Conservation (phyloP, 2,329 filamentous ascomycete genomes). For the Plenodomus biglobosus region DNA sequence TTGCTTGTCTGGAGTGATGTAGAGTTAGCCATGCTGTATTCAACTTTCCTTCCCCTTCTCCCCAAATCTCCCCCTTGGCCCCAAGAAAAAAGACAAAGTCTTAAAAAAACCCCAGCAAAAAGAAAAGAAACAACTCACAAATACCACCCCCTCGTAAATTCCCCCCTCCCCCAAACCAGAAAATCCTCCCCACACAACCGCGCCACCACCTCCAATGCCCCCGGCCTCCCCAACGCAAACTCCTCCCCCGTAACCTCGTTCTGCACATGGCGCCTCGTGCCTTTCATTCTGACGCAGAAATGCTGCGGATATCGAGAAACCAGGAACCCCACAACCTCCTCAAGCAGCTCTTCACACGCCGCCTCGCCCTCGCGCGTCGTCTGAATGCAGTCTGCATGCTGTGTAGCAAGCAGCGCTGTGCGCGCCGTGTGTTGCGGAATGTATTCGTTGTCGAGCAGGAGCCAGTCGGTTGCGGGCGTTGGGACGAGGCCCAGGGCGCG, state of each 20-base stretch:
- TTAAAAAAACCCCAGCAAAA: too few relatives aligned
- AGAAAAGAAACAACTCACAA: slow-evolving; percentile 38
- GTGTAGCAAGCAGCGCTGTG: slow-evolving; percentile 43
- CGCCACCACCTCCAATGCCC: slow-evolving; percentile 55
- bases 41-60: not conserved
- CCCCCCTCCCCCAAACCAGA: slow-evolving; percentile 50
- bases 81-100: too few relatives aligned
- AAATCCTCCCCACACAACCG: slow-evolving; percentile 57
- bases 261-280: slow-evolving; percentile 24
- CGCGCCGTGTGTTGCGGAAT: slow-evolving; percentile 49
- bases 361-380: slow-evolving; percentile 48
- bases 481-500: slow-evolving; percentile 49
- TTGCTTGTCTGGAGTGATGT: slow-evolving; percentile 50
- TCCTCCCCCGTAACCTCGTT: slow-evolving; percentile 51
- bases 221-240: slow-evolving; percentile 44
- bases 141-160: slow-evolving; percentile 51
- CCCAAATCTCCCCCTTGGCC: not conserved
- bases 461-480: slow-evolving; percentile 46
- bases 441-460: slow-evolving; percentile 53
- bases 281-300: slow-evolving; percentile 38
- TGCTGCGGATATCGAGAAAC: slow-evolving; percentile 47
- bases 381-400: slow-evolving; percentile 49
- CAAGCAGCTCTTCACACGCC: slow-evolving; percentile 53
- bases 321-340: slow-evolving; percentile 51
- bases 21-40: not conserved